Base-by-base conservation (phyloP, 2,329 filamentous ascomycete species). In the Volutella citrinella region DNA sequence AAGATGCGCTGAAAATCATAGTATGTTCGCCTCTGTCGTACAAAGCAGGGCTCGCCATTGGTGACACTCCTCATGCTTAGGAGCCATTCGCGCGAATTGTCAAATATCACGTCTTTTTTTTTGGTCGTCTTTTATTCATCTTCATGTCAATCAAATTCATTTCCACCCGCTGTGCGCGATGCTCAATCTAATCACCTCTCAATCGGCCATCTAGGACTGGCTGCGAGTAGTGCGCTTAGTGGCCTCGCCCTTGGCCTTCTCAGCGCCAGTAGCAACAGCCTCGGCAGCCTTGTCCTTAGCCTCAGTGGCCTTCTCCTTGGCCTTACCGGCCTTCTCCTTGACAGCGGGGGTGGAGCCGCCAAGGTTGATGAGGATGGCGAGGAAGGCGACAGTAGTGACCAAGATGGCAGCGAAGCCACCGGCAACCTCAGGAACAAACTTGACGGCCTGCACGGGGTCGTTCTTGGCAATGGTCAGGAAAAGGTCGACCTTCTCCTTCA, bases 401-500 rank as follows among this genome's bases (percentile, higher is more conserved):
- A 82, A 60, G 46, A 89, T 62, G 48, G 82, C 85, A 57, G 72
- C 84, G 56, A 95, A 69, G 56, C 80, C 87, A 57, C 81, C 89
- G 45, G 89, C 87, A 52, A 95, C 83, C 69, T 96, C 93, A 48
- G 93, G 93, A 47, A 96, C 86, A 54, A 88, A 86, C 70, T 87
- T 87, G 69, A 90, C 70, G 33, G 90, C 90, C 68, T 89, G 74
- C 48, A 95, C 55, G 38, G 90, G 89, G 66, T 94, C 84, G 54
- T 80, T 77, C 73, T 87, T 79, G 61, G 70, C 86, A 55, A 97
- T 82, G 52, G 82, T 82, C 54, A 93, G 62, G 78, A 98, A 98
- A 45, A 94, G 80, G 52, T 94, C 84, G 43, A 94, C 64, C 81
- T 96, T 97, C 82, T 95, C 87, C 68, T 82, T 87, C 67, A 95